Percentiles rank a stretch among this genome's conserved stretches.
Conservation (phyloP, 2,329 filamentous ascomycete genomes). For the Diplocarpon mali region DNA sequence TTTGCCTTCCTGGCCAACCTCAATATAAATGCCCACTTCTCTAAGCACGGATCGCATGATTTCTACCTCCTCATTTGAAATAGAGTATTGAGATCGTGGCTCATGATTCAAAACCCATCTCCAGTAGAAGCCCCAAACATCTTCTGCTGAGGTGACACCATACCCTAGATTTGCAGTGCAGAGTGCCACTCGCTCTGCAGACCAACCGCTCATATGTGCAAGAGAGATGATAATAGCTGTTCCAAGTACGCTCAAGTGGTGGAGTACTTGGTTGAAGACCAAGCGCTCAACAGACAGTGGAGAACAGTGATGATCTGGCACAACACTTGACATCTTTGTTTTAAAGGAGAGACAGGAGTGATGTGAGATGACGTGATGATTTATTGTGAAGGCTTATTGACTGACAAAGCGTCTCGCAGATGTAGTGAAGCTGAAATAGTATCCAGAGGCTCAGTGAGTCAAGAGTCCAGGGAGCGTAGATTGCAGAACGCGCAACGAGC, state of each 20-base stretch:
- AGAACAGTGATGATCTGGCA: neutral
- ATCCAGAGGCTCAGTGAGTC: no score
- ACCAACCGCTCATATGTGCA: constrained; percentile 16
- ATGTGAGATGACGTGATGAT: no score
- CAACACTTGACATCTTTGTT: no score
- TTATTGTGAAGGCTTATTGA: no score
- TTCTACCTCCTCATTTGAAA: neutral
- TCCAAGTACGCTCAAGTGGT: neutral
- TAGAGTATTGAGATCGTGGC: neutral
- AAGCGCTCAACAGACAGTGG: neutral
- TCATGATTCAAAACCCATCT: constrained; percentile 7
- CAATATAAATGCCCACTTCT: constrained; percentile 1
- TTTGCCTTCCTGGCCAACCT: neutral
- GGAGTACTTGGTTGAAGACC: neutral
- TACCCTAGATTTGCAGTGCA: neutral
- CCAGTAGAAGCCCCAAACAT: constrained; percentile 12
- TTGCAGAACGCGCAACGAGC: no score
- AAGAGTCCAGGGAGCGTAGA: no score
- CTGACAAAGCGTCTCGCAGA: no score
- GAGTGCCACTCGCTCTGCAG: constrained; percentile 15
- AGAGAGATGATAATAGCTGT: constrained; percentile 11
- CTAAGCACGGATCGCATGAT: constrained; percentile 5
- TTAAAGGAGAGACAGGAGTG: no score
- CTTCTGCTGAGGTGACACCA: constrained; percentile 5
- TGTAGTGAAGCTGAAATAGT: no score